phyloP scores from a whole-genome alignment of 225 moss, liverwort and hornwort genomes.

The Lunularia cruciata region DNA sequence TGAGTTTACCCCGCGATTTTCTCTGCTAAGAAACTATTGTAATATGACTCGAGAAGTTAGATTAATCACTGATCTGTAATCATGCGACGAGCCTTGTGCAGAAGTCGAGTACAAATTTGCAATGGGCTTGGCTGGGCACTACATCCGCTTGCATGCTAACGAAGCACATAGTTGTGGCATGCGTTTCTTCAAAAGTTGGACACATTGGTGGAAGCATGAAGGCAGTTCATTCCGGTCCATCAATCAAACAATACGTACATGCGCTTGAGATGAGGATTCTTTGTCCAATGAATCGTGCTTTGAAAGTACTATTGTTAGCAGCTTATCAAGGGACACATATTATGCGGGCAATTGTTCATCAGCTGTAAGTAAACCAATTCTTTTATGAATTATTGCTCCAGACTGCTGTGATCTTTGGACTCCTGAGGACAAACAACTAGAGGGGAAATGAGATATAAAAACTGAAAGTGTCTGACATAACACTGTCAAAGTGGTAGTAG shows the following conservation, averaged over 20 bases:
- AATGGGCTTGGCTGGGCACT: conserved; percentile 58
- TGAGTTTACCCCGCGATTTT: background rate
- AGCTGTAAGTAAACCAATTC: conserved; percentile 94
- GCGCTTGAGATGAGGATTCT: conserved; percentile 31
- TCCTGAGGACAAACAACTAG: too few species aligned
- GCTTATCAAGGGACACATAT: conserved; percentile 65
- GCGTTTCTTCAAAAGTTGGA: conserved; percentile 42
- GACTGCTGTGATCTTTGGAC: too few species aligned
- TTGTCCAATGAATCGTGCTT: conserved; percentile 44
- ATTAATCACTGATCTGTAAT: background rate
- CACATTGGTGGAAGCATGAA: conserved; percentile 21
- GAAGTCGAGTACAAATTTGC: conserved; percentile 48
- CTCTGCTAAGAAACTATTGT: background rate
- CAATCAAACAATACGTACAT: conserved; percentile 25
- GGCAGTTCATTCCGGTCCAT: conserved; percentile 18
- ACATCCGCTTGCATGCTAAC: conserved; percentile 54
- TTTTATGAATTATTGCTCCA: too few species aligned
- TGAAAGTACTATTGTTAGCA: conserved; percentile 74
- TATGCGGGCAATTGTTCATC: conserved; percentile 66
- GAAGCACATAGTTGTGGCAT: conserved; percentile 57
- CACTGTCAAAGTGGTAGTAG: too few species aligned
- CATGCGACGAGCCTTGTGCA: conserved; percentile 30
- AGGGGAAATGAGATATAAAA: too few species aligned
- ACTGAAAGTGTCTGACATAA: too few species aligned
- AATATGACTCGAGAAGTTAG: background rate